Conservation (phyloP, 169 alveolate genomes). For the Plasmodium cynomolgi region DNA sequence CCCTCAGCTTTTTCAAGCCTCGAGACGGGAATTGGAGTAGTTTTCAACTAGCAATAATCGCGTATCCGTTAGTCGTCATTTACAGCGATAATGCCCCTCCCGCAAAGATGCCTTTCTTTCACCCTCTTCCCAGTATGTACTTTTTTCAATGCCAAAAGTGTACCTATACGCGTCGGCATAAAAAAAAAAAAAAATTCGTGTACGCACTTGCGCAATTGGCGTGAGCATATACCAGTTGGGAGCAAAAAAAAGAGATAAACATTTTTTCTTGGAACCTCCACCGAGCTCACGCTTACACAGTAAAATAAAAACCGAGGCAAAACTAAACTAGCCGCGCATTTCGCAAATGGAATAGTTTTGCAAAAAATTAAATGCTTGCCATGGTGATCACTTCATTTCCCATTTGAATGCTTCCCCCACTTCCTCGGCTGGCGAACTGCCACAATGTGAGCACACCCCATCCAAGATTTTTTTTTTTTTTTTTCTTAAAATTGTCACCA, state of each 20-base stretch:
- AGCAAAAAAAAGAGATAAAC: neutral
- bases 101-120: constrained; percentile 91
- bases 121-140: constrained; percentile 4
- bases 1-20: constrained; percentile 93
- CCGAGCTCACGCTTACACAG: neutral
- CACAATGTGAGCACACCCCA: neutral
- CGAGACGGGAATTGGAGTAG: constrained; percentile 97
- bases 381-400: neutral
- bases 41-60: constrained; percentile 99
- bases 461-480: too few species aligned
- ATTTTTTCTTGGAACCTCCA: neutral
- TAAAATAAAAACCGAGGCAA: neutral
- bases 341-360: neutral
- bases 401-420: neutral
- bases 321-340: neutral
- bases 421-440: neutral
- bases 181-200: neutral
- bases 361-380: neutral
- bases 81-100: constrained; percentile 99
- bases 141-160: constrained; percentile 60
- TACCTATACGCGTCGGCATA: constrained; percentile 10
- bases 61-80: constrained; percentile 99
- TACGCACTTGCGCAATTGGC: neutral
- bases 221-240: neutral
- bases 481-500: neutral